These are phyloP conservation scores for Fusarium sp. DNA, from an alignment of 2,329 filamentous ascomycete species.

Conservation along the genomic window DNA sequence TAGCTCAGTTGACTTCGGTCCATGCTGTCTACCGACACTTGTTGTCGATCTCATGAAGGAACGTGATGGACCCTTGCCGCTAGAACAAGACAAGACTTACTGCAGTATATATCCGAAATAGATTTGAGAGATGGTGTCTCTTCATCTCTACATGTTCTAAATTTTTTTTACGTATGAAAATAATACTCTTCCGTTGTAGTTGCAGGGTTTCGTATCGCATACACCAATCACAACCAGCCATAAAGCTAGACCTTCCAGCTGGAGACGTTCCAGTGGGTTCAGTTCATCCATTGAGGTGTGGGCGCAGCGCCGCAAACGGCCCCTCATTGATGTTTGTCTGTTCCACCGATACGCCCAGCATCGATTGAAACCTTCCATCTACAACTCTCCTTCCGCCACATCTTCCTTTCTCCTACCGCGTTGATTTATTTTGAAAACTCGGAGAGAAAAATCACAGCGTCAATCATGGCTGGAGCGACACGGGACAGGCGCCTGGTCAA, in stretches of 20 bases:
- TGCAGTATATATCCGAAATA: neutral
- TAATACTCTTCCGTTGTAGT: too few relatives aligned
- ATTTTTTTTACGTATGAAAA: too few relatives aligned
- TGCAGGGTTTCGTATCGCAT: neutral
- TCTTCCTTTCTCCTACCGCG: neutral
- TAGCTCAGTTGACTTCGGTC: slow-evolving; percentile 19
- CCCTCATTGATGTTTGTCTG: slow-evolving; percentile 35
- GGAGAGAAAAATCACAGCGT: slow-evolving; percentile 16
- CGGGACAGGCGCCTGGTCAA: slow-evolving; percentile 70
- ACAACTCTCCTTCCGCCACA: slow-evolving; percentile 28
- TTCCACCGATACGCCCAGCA: slow-evolving; percentile 26
- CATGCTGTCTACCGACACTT: slow-evolving; percentile 7
- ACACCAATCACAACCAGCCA: slow-evolving; percentile 25
- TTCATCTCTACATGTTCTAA: too few relatives aligned
- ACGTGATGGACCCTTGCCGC: slow-evolving; percentile 2
- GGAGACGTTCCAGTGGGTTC: slow-evolving; percentile 5
- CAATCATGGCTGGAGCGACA: slow-evolving; percentile 59
- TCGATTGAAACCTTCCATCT: slow-evolving; percentile 28
- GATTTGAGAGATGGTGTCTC: too few relatives aligned
- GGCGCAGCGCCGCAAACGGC: slow-evolving; percentile 41
- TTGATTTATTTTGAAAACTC: slow-evolving; percentile 3
- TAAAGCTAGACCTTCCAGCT: slow-evolving; percentile 17
- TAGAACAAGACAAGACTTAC: neutral
- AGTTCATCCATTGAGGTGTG: slow-evolving; percentile 26
- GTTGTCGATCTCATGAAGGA: slow-evolving; percentile 17